These are phyloP conservation scores for Endocalyx cinctus DNA, from an alignment of 2,329 filamentous ascomycete genomes.

Conservation along the genomic window DNA sequence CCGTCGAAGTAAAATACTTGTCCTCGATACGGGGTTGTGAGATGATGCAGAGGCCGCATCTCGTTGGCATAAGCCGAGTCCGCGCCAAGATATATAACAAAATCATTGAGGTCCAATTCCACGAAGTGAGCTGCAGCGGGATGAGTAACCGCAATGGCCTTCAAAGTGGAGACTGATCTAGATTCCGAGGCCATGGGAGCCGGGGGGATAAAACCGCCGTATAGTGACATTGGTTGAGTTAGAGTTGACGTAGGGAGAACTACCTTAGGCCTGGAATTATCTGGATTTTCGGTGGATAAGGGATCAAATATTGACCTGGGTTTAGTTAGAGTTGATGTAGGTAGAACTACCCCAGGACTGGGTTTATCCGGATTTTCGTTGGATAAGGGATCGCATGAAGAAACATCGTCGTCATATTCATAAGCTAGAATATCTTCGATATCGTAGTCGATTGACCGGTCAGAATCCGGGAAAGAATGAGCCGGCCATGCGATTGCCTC, in stretches of 20 bases:
- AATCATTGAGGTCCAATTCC: conserved; percentile 53
- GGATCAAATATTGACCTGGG: conserved; percentile 18
- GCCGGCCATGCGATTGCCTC: too few species aligned
- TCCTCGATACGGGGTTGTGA: conserved; percentile 36
- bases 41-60: conserved; percentile 50
- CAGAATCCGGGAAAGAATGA: too few species aligned
- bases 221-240: conserved; percentile 20
- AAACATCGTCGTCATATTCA: background rate
- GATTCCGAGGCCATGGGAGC: conserved; percentile 10
- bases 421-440: too few species aligned
- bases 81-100: conserved; percentile 53
- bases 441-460: too few species aligned
- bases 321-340: conserved; percentile 18
- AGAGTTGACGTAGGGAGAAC: conserved; percentile 19
- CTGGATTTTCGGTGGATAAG: background rate
- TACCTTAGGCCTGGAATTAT: conserved; percentile 7
- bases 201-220: conserved; percentile 21
- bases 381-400: conserved; percentile 3
- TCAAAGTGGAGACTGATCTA: conserved; percentile 16
- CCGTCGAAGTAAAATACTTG: conserved; percentile 55
- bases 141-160: conserved; percentile 10
- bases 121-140: conserved; percentile 25
- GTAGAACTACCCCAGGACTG: conserved; percentile 14
- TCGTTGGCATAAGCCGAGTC: conserved; percentile 35
- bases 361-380: background rate